Base-by-base conservation (phyloP, 805 yeast genomes). In the Dipodascus albidus region DNA sequence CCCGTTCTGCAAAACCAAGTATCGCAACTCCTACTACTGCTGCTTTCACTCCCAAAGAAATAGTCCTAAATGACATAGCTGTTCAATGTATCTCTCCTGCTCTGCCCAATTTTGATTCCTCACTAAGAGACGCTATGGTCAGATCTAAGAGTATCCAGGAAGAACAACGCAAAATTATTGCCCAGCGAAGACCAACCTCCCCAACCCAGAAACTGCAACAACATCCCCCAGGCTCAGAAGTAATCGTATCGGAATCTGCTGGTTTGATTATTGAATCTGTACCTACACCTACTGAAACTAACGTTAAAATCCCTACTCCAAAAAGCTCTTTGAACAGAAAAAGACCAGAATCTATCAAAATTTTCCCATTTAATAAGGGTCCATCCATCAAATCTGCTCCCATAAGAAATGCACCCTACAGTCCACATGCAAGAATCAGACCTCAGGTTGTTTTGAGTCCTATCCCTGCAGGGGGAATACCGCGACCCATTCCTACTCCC, bases 21-120 rank as follows among this genome's bases (percentile, higher is more conserved):
- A n/a, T 17, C n/a, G 20, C 20, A 4, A n/a, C 44, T n/a, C 17
- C 44, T 11, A 14, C 44, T 19, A 38, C 44, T 14, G 20, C 44
- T 4, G 15, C 44, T 4, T 38, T 6, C 44, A 59, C 63, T 8
- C 61, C 67, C 2, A 60, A 59, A 42, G 67, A 64, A 27, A 60
- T 64, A 19, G 64, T 61, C 31, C 44, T 38, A 11, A 61, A 62
- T 51, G 66, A 60, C 35, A 59, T 64, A 22, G 67, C 66, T 20
- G 51, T 64, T 33, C 66, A 64, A 49, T 64, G 67, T 50, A 64
- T 64, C 27, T 62, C 65, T 9, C 67, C 67, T 3, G 62, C 60
- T 11, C 51, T 64, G 44, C 62, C 66, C 20, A 55, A 61, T n/a
- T 58, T 57, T 55, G 53, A 55, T 52, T 51, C 53, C 38, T 56